phyloP scores from a whole-genome alignment of 2,329 filamentous ascomycete species.

The Diaporthe sp. region DNA sequence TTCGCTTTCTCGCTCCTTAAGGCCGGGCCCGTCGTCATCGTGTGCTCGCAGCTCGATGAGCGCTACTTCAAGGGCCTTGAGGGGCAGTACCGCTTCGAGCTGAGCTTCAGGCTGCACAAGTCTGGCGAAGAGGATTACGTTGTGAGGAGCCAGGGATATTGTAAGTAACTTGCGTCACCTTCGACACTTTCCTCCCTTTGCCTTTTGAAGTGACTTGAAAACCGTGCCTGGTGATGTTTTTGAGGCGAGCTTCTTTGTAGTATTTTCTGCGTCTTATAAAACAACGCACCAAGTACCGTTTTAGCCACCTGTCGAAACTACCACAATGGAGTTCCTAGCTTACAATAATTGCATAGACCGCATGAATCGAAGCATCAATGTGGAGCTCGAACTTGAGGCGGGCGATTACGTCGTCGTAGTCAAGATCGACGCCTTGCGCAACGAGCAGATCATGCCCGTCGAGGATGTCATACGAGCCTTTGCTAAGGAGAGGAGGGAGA shows the following conservation, averaged over 20 bases:
- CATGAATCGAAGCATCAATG: conserved; percentile 70
- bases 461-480: conserved; percentile 70
- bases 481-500: conserved; percentile 66
- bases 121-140: conserved; percentile 70
- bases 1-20: conserved; percentile 70
- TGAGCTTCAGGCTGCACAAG: conserved; percentile 56
- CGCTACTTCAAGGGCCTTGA: conserved; percentile 73
- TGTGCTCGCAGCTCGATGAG: conserved; percentile 72
- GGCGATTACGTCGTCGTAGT: conserved; percentile 71
- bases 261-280: too few relatives aligned
- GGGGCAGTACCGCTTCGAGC: conserved; percentile 67
- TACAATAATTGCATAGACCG: conserved; percentile 49
- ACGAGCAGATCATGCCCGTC: conserved; percentile 58
- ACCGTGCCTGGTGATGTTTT: neutral
- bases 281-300: neutral
- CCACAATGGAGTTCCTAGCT: neutral
- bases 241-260: neutral
- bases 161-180: neutral
- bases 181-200: neutral
- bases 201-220: neutral
- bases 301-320: too few relatives aligned
- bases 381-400: conserved; percentile 69
- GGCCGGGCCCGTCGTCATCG: conserved; percentile 70
- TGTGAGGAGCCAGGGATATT: conserved; percentile 70
- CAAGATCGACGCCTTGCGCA: conserved; percentile 65